A percentile compares a stretch with the other conserved stretches of the same genome.
These are phyloP conservation scores for Globisporangium orthogonon DNA, from an alignment of 352 stramenopile genomes.

Conservation along the genomic window DNA sequence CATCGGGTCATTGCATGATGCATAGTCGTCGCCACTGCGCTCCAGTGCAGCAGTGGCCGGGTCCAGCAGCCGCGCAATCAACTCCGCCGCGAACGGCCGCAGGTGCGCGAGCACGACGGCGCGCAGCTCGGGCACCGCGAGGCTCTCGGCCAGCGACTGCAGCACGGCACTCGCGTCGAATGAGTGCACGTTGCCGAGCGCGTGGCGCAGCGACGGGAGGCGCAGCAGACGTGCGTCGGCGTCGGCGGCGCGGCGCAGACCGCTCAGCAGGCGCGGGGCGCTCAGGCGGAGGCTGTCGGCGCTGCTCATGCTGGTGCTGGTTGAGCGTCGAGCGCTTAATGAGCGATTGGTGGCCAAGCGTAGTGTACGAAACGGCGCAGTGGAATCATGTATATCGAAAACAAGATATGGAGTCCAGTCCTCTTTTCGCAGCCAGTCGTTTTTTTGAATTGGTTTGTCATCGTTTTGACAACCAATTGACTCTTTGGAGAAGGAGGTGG, in stretches of 20 bases:
- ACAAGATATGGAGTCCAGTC: not conserved
- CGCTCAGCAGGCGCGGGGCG: slow-evolving; percentile 19
- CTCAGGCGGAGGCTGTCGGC: slow-evolving; percentile 18
- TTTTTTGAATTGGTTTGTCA: not conserved
- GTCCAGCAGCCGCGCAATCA: slow-evolving; percentile 60
- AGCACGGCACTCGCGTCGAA: slow-evolving; percentile 26
- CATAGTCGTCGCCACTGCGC: slow-evolving; percentile 2
- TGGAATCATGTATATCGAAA: not conserved
- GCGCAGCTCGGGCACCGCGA: slow-evolving; percentile 42
- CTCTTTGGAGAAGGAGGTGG: too few relatives aligned
- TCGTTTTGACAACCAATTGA: not conserved
- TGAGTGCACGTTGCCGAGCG: slow-evolving; percentile 12
- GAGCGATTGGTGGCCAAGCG: not conserved
- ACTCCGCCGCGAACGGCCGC: slow-evolving; percentile 63
- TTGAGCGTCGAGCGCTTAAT: not conserved
- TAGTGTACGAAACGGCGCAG: not conserved
- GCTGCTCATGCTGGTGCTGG: slow-evolving; percentile 1
- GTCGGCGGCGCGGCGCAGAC: slow-evolving; percentile 17
- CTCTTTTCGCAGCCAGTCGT: not conserved
- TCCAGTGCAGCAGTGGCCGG: slow-evolving; percentile 10
- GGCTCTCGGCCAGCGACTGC: slow-evolving; percentile 46
- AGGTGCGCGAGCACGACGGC: slow-evolving; percentile 47
- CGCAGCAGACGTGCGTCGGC: slow-evolving; percentile 16
- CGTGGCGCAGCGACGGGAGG: slow-evolving; percentile 36
- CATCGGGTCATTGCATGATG: slow-evolving; percentile 43